A percentile compares a stretch with the other conserved stretches of the same genome.
These are phyloP conservation scores for Aspergillus floridensis DNA, from an alignment of 2,329 filamentous ascomycete species.

Conservation along the genomic window DNA sequence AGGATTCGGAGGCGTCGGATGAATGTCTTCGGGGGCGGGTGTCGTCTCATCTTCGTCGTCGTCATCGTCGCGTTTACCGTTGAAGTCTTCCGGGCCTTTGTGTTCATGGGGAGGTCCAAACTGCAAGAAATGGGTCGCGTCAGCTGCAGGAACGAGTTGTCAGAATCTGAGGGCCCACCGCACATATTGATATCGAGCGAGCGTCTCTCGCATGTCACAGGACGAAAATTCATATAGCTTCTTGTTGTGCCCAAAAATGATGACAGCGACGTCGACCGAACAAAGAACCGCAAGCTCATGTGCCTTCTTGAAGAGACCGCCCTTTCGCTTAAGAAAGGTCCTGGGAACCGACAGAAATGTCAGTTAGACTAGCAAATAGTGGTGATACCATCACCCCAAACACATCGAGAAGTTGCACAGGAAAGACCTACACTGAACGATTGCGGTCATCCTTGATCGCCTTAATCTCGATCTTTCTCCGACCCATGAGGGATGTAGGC, in stretches of 20 bases:
- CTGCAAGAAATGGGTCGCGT: slow-evolving; percentile 49
- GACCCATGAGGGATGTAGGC: slow-evolving; percentile 65
- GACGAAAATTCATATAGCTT: slow-evolving; percentile 98
- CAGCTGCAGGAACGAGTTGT: slow-evolving; percentile 9
- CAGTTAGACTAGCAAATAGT: neutral
- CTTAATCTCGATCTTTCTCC: slow-evolving; percentile 99
- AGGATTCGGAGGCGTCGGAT: slow-evolving; percentile 46
- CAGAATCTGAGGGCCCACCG: slow-evolving; percentile 39
- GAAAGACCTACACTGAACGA: slow-evolving; percentile 79
- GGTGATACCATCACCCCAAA: slow-evolving; percentile 3
- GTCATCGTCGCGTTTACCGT: slow-evolving; percentile 70
- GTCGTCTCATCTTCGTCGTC: slow-evolving; percentile 78
- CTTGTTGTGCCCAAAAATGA: slow-evolving; percentile 98
- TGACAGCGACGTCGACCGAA: slow-evolving; percentile 96
- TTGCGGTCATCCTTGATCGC: slow-evolving; percentile 98
- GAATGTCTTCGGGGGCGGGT: slow-evolving; percentile 66
- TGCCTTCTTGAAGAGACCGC: slow-evolving; percentile 98
- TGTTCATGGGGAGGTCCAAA: slow-evolving; percentile 93
- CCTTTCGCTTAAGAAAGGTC: slow-evolving; percentile 97
- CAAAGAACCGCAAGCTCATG: slow-evolving; percentile 97
- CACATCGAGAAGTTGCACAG: neutral
- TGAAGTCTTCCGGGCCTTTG: slow-evolving; percentile 91
- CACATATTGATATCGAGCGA: slow-evolving; percentile 88
- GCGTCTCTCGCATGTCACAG: slow-evolving; percentile 84
- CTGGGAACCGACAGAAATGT: slow-evolving; percentile 46